Conservation (phyloP, 139 green algal species). For the Tetradesmus lagerheimii region DNA sequence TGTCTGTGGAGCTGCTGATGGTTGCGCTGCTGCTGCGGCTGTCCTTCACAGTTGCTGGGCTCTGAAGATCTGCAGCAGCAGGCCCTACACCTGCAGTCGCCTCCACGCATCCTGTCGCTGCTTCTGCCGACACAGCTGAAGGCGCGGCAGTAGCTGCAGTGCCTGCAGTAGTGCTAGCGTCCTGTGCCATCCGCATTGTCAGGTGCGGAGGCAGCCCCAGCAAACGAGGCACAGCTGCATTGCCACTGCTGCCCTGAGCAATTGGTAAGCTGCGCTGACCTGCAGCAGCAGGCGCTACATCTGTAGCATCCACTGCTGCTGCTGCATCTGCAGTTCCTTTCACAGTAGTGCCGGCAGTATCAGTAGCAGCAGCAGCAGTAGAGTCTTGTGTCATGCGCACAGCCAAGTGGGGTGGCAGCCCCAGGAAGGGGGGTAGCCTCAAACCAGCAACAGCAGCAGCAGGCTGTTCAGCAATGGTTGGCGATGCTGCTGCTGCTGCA, state of each 20-base stretch:
- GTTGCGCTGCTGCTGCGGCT: too few species aligned
- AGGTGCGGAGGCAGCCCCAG: neutral
- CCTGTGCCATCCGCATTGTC: neutral
- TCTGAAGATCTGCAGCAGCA: neutral
- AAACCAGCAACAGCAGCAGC: conserved; percentile 27
- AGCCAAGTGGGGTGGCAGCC: neutral
- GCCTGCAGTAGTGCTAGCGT: too few species aligned
- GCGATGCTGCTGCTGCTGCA: neutral
- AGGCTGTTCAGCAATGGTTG: neutral
- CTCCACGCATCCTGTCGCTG: neutral
- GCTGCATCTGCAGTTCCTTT: too few species aligned
- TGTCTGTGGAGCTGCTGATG: neutral
- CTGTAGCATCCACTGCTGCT: too few species aligned
- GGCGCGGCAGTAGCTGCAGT: too few species aligned
- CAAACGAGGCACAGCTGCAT: neutral
- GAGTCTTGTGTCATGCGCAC: too few species aligned
- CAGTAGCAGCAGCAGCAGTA: too few species aligned
- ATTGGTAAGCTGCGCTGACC: too few species aligned
- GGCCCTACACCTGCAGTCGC: neutral
- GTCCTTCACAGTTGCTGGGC: too few species aligned
- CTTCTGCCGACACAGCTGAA: neutral
- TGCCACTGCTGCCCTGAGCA: neutral
- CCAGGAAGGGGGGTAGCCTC: neutral
- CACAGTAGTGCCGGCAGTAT: too few species aligned
- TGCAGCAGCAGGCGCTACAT: too few species aligned